Evolutionary conservation across 2,329 filamentous ascomycete genomes (phyloP).

Genomic region (Claviceps spartinae): DNA sequence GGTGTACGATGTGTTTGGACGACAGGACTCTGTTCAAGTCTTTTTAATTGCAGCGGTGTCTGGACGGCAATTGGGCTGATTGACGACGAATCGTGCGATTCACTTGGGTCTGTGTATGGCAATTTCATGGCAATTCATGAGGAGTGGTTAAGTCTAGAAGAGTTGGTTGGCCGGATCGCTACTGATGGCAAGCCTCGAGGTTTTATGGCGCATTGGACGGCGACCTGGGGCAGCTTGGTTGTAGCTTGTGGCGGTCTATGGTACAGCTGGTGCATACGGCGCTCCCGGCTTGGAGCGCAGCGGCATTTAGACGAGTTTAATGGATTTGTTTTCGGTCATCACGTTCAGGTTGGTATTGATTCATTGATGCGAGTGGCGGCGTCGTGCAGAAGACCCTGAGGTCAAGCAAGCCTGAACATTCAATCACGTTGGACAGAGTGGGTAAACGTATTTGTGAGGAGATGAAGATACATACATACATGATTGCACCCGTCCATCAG

Average conservation of each 20-base stretch:
- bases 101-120: conserved; percentile 6
- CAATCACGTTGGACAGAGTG: too few relatives aligned
- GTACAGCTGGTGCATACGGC: conserved; percentile 7
- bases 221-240: not conserved
- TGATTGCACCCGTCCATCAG: too few relatives aligned
- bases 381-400: too few relatives aligned
- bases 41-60: conserved; percentile 12
- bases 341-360: too few relatives aligned
- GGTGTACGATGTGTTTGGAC: conserved; percentile 3
- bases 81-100: conserved; percentile 14
- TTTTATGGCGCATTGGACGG: conserved; percentile 3
- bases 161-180: conserved; percentile 4
- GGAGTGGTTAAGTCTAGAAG: not conserved
- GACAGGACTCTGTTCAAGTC: conserved; percentile 13
- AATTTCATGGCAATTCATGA: conserved; percentile 5
- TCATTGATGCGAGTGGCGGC: too few relatives aligned
- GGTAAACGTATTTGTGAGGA: too few relatives aligned
- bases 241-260: not conserved
- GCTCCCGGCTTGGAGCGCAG: conserved; percentile 4
- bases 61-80: conserved; percentile 17
- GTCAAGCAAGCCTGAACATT: too few relatives aligned
- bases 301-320: not conserved
- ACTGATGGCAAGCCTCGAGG: conserved; percentile 1
- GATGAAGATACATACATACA: too few relatives aligned
- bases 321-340: not conserved